Conservation (phyloP, 2,329 filamentous ascomycete species). For the Endothia cerciana region DNA sequence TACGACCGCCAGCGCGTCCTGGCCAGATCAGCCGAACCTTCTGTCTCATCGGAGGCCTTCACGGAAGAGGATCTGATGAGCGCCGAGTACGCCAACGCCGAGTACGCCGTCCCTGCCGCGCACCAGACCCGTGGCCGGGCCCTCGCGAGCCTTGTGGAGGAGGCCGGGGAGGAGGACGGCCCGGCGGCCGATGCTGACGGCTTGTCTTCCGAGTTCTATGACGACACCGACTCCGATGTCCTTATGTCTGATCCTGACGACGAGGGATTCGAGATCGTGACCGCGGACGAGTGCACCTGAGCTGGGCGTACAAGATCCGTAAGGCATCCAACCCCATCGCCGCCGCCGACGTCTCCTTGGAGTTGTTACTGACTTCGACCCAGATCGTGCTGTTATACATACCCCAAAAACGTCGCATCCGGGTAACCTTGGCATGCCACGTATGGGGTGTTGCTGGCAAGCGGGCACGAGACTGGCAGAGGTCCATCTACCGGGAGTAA, state of each 20-base stretch:
- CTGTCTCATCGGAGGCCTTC: slow-evolving; percentile 43
- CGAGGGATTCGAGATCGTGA: slow-evolving; percentile 12
- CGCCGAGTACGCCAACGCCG: slow-evolving; percentile 36
- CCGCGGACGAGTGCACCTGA: neutral
- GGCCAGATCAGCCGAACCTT: slow-evolving; percentile 36
- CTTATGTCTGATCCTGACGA: neutral
- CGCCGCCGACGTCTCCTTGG: neutral
- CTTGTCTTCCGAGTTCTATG: slow-evolving; percentile 31
- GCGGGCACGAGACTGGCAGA: no score
- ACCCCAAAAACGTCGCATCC: no score
- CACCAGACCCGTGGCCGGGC: slow-evolving; percentile 34
- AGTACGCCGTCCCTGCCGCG: slow-evolving; percentile 28
- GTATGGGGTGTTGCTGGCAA: no score
- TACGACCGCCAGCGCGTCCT: slow-evolving; percentile 39
- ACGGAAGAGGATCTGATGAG: slow-evolving; percentile 40
- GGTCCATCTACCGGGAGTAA: no score
- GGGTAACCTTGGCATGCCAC: no score
- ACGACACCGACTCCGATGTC: neutral
- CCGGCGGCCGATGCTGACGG: slow-evolving; percentile 25
- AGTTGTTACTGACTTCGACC: neutral
- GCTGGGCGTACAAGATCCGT: neutral
- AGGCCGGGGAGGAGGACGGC: slow-evolving; percentile 7
- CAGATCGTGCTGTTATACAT: neutral
- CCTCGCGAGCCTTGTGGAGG: slow-evolving; percentile 30
- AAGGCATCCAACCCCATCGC: neutral